A percentile compares a stretch with the other conserved stretches of the same genome.
phyloP scores from a whole-genome alignment of 2,329 filamentous ascomycete species.

The Bipolaris cookei region DNA sequence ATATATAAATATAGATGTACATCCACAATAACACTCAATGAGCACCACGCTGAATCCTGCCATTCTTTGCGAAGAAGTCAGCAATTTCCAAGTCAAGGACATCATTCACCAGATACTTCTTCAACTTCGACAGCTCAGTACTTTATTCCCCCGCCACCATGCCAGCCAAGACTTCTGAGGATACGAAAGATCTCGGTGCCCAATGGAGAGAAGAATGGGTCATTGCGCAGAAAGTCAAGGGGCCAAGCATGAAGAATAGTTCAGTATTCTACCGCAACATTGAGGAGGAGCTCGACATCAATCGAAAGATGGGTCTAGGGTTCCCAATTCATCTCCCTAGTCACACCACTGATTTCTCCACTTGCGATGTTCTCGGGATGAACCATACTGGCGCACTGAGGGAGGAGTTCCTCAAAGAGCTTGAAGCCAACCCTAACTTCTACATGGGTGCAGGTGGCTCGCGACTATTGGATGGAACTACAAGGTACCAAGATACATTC shows the following conservation, averaged over 20 bases:
- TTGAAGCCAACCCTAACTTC: conserved; percentile 41
- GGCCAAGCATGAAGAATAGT: background rate
- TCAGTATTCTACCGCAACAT: conserved; percentile 28
- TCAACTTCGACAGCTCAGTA: background rate
- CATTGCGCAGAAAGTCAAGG: background rate
- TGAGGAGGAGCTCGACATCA: conserved; percentile 20
- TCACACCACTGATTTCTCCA: conserved; percentile 59
- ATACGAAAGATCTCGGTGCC: background rate
- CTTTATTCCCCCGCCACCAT: background rate
- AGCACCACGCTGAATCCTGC: background rate
- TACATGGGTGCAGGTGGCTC: conserved; percentile 62
- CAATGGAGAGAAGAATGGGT: conserved; percentile 1
- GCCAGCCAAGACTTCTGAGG: background rate
- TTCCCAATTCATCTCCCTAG: background rate
- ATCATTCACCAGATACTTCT: background rate
- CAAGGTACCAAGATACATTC: conserved; percentile 59
- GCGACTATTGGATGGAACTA: conserved; percentile 67
- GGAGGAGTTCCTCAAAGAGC: conserved; percentile 54
- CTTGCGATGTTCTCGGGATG: conserved; percentile 66
- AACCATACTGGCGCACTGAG: conserved; percentile 54
- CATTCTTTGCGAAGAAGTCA: background rate
- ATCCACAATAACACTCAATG: background rate
- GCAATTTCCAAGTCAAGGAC: background rate
- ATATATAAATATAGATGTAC: background rate
- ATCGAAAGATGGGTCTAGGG: background rate